Conservation (phyloP, 768 basidiomycete species). For the Russula sp. region DNA sequence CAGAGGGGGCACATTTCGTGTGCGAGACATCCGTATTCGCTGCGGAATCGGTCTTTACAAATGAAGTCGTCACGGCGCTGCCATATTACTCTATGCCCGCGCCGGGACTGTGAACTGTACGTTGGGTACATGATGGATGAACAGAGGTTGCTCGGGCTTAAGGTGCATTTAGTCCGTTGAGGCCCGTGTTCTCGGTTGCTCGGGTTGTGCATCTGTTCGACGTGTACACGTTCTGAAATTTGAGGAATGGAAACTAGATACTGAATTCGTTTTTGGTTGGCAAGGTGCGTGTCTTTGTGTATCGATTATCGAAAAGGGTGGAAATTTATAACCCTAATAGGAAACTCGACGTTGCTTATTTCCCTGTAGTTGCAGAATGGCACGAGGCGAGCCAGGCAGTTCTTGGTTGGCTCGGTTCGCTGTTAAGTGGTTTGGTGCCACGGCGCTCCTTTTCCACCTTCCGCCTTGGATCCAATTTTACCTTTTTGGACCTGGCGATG, state of each 20-base stretch:
- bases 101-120: slow-evolving; percentile 27
- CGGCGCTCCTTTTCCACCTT: not conserved
- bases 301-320: not conserved
- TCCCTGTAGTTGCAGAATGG: slow-evolving; percentile 4
- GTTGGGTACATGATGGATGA: slow-evolving; percentile 44
- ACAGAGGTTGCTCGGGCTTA: slow-evolving; percentile 39
- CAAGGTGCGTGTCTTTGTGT: not conserved
- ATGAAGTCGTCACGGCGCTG: slow-evolving; percentile 34
- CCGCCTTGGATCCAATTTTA: not conserved
- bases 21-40: slow-evolving; percentile 13
- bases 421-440: not conserved
- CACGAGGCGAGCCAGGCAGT: slow-evolving; percentile 9
- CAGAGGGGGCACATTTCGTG: slow-evolving; percentile 10
- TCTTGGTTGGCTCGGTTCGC: not conserved
- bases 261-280: not conserved
- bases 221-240: slow-evolving; percentile 39
- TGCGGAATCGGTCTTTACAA: slow-evolving; percentile 32
- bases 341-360: slow-evolving; percentile 3
- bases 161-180: slow-evolving; percentile 32
- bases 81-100: slow-evolving; percentile 33
- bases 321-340: not conserved
- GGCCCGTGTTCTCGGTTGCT: not conserved
- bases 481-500: too few relatives aligned
- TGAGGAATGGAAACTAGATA: too few relatives aligned
- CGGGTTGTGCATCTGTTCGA: slow-evolving; percentile 18